phyloP scores from a whole-genome alignment of 306 rosid genomes.

The Malus sylvestris region DNA sequence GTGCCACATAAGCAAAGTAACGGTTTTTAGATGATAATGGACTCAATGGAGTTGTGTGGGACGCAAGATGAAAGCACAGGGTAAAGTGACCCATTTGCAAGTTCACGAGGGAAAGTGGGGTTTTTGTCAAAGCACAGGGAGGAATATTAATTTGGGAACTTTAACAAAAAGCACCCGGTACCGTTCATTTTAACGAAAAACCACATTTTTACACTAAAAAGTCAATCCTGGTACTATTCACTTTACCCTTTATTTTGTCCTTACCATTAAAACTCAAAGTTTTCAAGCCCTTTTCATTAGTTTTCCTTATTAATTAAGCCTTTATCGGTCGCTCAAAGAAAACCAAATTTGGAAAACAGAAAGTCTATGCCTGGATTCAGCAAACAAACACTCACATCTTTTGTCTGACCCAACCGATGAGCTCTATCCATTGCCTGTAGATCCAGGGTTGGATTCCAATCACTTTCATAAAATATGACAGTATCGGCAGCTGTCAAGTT shows the following conservation, averaged over 20 bases:
- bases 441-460: constrained; percentile 99
- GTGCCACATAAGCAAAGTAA: not conserved
- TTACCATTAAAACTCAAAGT: too few species aligned
- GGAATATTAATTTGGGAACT: not conserved
- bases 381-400: constrained; percentile 61
- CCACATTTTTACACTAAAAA: too few species aligned
- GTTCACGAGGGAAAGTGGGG: too few species aligned
- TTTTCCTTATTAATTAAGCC: not conserved
- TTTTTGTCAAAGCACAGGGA: not conserved
- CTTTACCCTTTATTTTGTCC: too few species aligned
- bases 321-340: not conserved
- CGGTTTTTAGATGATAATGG: not conserved
- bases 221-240: too few species aligned
- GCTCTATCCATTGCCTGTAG: constrained; percentile 99
- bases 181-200: too few species aligned
- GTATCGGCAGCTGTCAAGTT: constrained; percentile 99
- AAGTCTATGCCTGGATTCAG: not conserved
- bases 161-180: too few species aligned
- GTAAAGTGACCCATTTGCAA: too few species aligned
- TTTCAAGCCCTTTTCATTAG: too few species aligned
- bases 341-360: not conserved
- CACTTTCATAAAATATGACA: constrained; percentile 97
- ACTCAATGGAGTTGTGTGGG: too few species aligned
- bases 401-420: constrained; percentile 98
- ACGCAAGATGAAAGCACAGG: not conserved